Percentiles rank a stretch among this genome's conserved stretches.
These are phyloP conservation scores for Eruca vesicaria DNA, from an alignment of 441 rosid genomes.

Conservation along the genomic window DNA sequence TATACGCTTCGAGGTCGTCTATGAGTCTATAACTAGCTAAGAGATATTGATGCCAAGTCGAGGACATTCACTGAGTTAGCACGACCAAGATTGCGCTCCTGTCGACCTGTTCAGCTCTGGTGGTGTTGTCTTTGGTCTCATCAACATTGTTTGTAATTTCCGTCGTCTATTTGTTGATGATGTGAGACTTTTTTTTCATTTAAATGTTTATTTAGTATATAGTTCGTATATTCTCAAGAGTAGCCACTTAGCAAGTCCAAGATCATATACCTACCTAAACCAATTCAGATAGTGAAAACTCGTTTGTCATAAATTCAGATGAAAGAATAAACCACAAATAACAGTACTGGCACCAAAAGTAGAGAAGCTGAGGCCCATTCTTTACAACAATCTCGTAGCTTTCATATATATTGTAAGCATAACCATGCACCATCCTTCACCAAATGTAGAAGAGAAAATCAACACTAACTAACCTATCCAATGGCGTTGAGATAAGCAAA, in stretches of 20 bases:
- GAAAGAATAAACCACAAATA: neutral
- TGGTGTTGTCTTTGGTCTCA: neutral
- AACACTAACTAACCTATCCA: too few relatives aligned
- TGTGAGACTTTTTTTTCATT: too few relatives aligned
- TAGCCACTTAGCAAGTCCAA: neutral
- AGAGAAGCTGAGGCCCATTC: neutral
- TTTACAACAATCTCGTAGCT: neutral
- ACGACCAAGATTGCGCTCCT: neutral
- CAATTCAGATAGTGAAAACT: neutral
- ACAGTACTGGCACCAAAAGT: neutral
- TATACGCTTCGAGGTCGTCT: slow-evolving; percentile 75
- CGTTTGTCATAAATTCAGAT: neutral
- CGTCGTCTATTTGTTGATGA: too few relatives aligned
- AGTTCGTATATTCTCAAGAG: neutral
- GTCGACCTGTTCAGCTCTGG: neutral
- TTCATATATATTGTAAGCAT: too few relatives aligned
- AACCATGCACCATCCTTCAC: neutral
- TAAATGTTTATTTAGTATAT: too few relatives aligned
- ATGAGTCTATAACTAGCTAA: slow-evolving; percentile 51
- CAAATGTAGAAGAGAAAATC: too few relatives aligned
- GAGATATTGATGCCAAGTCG: slow-evolving; percentile 24
- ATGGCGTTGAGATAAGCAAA: too few relatives aligned
- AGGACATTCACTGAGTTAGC: neutral
- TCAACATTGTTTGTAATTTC: neutral
- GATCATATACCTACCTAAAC: neutral